Percentiles rank a stretch among this genome's conserved stretches.
Evolutionary conservation across 2,329 filamentous ascomycete genomes (phyloP).

Genomic region (Fusarium sp.): DNA sequence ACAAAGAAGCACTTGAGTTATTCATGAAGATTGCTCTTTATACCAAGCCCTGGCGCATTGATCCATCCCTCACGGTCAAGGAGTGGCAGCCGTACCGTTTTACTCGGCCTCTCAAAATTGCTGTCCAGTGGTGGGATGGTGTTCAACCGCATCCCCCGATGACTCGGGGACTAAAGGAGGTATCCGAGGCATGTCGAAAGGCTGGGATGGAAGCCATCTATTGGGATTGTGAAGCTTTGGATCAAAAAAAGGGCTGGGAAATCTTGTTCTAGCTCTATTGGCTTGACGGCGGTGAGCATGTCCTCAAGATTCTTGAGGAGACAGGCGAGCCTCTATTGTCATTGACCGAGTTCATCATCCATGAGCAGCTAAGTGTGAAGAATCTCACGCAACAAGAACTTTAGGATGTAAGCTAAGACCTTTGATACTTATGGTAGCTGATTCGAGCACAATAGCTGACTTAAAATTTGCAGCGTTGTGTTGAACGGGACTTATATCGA

Average conservation of each 20-base stretch:
- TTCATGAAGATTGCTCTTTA: conserved; percentile 51
- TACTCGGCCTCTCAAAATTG: conserved; percentile 68
- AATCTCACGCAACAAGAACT: background rate
- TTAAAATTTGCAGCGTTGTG: background rate
- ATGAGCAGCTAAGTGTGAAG: background rate
- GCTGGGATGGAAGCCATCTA: background rate
- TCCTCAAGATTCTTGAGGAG: background rate
- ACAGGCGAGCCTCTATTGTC: background rate
- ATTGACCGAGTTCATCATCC: background rate
- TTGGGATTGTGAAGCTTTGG: background rate
- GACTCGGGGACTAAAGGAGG: conserved; percentile 64
- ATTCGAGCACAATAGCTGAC: background rate
- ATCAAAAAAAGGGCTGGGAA: background rate
- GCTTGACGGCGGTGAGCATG: background rate
- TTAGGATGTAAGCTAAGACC: background rate
- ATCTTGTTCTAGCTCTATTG: background rate
- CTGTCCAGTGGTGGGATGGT: conserved; percentile 70
- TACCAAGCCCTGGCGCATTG: conserved; percentile 50
- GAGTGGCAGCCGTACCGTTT: conserved; percentile 38
- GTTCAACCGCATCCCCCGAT: conserved; percentile 74
- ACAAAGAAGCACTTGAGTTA: conserved; percentile 51
- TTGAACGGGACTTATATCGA: background rate
- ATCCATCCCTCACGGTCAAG: conserved; percentile 20
- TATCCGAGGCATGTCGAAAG: background rate
- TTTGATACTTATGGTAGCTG: too few relatives aligned